phyloP scores from a whole-genome alignment of 2,329 filamentous ascomycete species.

The Sporothrix globosa region DNA sequence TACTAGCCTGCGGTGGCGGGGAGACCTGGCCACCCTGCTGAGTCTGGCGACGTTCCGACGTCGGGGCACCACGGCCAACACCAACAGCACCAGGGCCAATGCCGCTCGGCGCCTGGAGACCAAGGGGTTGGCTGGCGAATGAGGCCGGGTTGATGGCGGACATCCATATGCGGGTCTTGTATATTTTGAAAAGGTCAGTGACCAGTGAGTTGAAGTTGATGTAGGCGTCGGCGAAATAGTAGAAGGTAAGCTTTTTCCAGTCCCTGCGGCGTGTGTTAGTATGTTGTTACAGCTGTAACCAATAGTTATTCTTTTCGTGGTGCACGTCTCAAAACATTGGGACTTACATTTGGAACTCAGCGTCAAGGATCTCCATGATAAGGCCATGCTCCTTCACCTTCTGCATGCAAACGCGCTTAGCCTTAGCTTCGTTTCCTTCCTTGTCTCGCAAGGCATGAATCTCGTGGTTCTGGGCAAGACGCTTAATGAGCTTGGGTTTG shows the following conservation, averaged over 20 bases:
- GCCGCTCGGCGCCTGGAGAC: slow-evolving; percentile 69
- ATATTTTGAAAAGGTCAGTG: slow-evolving; percentile 97
- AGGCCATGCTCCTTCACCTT: slow-evolving; percentile 94
- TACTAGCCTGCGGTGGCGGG: slow-evolving; percentile 11
- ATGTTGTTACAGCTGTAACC: background rate
- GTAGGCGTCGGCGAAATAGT: slow-evolving; percentile 97
- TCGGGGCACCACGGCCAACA: slow-evolving; percentile 53
- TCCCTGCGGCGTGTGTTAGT: slow-evolving; percentile 64
- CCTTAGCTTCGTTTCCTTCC: slow-evolving; percentile 96
- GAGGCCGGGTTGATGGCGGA: slow-evolving; percentile 98
- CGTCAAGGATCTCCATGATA: slow-evolving; percentile 95
- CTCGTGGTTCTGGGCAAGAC: slow-evolving; percentile 88
- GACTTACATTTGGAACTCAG: slow-evolving; percentile 94
- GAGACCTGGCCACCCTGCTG: slow-evolving; percentile 27
- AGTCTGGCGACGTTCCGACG: slow-evolving; percentile 52
- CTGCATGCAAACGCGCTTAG: slow-evolving; percentile 93
- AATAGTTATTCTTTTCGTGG: background rate
- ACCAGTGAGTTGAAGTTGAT: slow-evolving; percentile 99
- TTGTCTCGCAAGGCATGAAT: slow-evolving; percentile 88
- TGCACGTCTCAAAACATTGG: background rate
- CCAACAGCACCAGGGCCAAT: slow-evolving; percentile 69
- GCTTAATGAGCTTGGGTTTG: slow-evolving; percentile 95
- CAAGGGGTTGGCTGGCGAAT: slow-evolving; percentile 77
- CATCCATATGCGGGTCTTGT: slow-evolving; percentile 99
- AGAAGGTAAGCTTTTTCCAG: slow-evolving; percentile 98